Conservation (phyloP, 108 stramenopile species). For the Craspedostauros australis region DNA sequence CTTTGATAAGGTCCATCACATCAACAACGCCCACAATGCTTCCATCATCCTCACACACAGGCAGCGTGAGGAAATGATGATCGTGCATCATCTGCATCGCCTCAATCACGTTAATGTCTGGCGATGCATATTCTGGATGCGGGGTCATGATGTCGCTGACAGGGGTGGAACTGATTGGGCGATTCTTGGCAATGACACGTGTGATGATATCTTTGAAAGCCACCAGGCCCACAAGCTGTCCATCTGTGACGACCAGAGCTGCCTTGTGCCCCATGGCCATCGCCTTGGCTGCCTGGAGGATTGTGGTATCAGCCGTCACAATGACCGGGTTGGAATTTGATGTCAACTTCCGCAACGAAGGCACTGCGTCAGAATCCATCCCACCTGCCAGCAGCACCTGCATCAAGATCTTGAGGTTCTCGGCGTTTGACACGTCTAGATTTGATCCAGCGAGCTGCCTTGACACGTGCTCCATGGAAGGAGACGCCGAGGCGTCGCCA, state of each 20-base stretch:
- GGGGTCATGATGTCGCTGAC: slow-evolving; percentile 80
- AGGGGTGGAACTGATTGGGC: slow-evolving; percentile 51
- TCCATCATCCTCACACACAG: slow-evolving; percentile 66
- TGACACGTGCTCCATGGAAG: slow-evolving; percentile 41
- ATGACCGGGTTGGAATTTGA: slow-evolving; percentile 45
- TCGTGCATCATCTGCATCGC: slow-evolving; percentile 86
- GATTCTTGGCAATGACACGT: slow-evolving; percentile 67
- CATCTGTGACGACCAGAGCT: slow-evolving; percentile 62
- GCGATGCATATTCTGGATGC: slow-evolving; percentile 71
- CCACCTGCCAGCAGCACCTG: slow-evolving; percentile 48
- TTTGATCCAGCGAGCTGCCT: slow-evolving; percentile 43
- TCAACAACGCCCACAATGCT: slow-evolving; percentile 80
- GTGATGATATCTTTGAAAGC: slow-evolving; percentile 87
- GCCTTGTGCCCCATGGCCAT: slow-evolving; percentile 77
- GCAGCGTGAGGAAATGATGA: slow-evolving; percentile 79
- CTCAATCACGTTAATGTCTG: slow-evolving; percentile 73
- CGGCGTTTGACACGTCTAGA: slow-evolving; percentile 47
- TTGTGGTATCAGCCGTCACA: slow-evolving; percentile 41
- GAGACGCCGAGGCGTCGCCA: slow-evolving; percentile 41
- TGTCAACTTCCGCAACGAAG: slow-evolving; percentile 49
- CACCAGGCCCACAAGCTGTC: slow-evolving; percentile 68
- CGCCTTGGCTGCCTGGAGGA: slow-evolving; percentile 46
- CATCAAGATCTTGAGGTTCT: slow-evolving; percentile 36
- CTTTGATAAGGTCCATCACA: slow-evolving; percentile 83
- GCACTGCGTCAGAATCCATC: slow-evolving; percentile 40